A percentile compares a stretch with the other conserved stretches of the same genome.
phyloP scores from a whole-genome alignment of 768 basidiomycete species.

The Tylopilus balloui region DNA sequence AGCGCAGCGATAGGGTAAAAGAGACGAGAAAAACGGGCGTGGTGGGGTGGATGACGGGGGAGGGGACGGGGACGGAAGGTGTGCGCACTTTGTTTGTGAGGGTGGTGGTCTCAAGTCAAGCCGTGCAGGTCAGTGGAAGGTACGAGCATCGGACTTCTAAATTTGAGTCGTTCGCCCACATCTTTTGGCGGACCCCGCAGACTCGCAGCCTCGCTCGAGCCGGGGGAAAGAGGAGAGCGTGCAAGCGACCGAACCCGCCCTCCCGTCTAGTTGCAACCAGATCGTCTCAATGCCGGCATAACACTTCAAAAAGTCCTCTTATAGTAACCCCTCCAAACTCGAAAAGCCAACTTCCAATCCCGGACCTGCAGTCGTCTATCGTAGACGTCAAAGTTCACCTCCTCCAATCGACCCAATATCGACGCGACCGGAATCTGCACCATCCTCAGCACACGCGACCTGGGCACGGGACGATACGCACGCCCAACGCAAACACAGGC shows the following conservation, averaged over 20 bases:
- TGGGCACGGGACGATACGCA: conserved; percentile 35
- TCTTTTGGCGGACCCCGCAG: conserved; percentile 28
- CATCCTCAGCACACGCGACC: conserved; percentile 1
- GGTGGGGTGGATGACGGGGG: not conserved
- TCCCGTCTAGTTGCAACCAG: conserved; percentile 3
- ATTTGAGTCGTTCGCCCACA: conserved; percentile 28
- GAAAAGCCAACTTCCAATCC: conserved; percentile 78
- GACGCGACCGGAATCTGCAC: conserved; percentile 61
- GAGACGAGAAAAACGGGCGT: conserved; percentile 3
- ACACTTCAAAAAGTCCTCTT: conserved; percentile 33
- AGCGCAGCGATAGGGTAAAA: not conserved
- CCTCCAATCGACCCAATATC: conserved; percentile 64
- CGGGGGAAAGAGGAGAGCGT: not conserved
- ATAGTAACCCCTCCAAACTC: conserved; percentile 55
- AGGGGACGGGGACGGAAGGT: not conserved
- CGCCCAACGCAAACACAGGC: conserved; percentile 70
- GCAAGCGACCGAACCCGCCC: not conserved
- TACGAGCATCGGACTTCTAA: conserved; percentile 35
- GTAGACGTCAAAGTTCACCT: conserved; percentile 69
- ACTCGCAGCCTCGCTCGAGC: conserved; percentile 16
- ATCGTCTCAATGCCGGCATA: conserved; percentile 33
- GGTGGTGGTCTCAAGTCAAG: conserved; percentile 34
- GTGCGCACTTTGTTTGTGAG: conserved; percentile 29
- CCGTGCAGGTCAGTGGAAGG: conserved; percentile 28
- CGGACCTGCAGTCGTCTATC: conserved; percentile 54